phyloP scores from a whole-genome alignment of 768 basidiomycete genomes.

The Naganishia friedmannii region DNA sequence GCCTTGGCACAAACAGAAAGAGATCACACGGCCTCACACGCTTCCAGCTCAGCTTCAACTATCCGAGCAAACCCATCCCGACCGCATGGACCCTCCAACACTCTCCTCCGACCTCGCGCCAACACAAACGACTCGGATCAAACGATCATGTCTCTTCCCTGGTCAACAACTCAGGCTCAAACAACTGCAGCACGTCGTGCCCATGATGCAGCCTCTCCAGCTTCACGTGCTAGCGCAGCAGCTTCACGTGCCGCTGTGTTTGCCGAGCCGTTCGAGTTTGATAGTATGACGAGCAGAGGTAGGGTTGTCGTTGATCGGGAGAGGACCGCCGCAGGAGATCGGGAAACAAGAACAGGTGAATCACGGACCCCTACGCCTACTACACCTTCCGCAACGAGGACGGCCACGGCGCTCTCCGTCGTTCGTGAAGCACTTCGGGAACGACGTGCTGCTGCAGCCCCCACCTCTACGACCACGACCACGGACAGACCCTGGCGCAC shows the following conservation, averaged over 20 bases:
- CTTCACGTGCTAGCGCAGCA: not conserved
- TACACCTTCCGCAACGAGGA: not conserved
- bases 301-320: conserved; percentile 7
- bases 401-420: not conserved
- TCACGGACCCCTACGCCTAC: not conserved
- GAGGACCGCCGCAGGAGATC: not conserved
- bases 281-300: not conserved
- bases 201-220: not conserved
- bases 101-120: too few species aligned
- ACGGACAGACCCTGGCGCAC: not conserved
- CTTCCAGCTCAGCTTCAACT: too few species aligned
- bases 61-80: too few species aligned
- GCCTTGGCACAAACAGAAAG: not conserved
- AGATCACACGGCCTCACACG: too few species aligned
- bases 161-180: not conserved
- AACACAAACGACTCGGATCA: too few species aligned
- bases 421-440: not conserved
- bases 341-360: not conserved
- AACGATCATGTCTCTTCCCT: not conserved
- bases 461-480: not conserved
- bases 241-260: not conserved
- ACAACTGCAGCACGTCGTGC: not conserved
- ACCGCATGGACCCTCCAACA: too few species aligned
- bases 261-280: not conserved
- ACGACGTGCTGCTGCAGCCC: not conserved